These are phyloP conservation scores for Amborella trichopoda DNA, from an alignment of 164 flowering plant species.

Conservation along the genomic window DNA sequence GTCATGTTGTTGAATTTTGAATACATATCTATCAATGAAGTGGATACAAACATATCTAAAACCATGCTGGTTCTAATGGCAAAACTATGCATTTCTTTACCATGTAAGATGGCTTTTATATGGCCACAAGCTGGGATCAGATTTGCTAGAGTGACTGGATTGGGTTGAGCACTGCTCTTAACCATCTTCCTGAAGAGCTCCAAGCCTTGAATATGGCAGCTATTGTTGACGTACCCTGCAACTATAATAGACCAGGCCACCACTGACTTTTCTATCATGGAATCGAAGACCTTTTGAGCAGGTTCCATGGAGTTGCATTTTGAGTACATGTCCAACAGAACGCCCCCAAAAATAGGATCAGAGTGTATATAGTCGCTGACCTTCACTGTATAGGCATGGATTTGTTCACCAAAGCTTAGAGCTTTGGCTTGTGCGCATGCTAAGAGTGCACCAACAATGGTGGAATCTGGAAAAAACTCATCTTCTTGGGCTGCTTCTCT, in stretches of 20 bases:
- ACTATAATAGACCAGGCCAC: conserved; percentile 18
- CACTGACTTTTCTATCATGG: conserved; percentile 17
- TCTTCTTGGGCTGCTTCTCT: background rate
- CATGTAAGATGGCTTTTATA: conserved; percentile 8
- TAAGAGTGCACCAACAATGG: conserved; percentile 10
- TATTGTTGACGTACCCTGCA: conserved; percentile 8
- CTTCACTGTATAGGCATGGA: conserved; percentile 13
- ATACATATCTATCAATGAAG: conserved; percentile 21
- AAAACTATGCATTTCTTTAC: conserved; percentile 18
- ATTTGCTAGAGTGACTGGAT: conserved; percentile 15
- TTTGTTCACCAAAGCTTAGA: conserved; percentile 12
- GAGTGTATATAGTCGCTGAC: conserved; percentile 11
- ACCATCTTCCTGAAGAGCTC: conserved; percentile 17
- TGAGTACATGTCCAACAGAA: conserved; percentile 14
- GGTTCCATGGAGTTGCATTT: conserved; percentile 7
- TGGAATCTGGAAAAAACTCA: conserved; percentile 12
- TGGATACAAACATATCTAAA: conserved; percentile 11
- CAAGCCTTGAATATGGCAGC: conserved; percentile 8
- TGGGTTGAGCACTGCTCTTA: conserved; percentile 8
- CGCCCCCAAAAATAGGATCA: conserved; percentile 17
- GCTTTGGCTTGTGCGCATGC: conserved; percentile 15
- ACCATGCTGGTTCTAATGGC: conserved; percentile 6
- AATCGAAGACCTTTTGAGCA: conserved; percentile 13
- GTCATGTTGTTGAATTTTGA: conserved; percentile 11
- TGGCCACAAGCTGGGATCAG: conserved; percentile 14